Evolutionary conservation across 495 filamentous ascomycete genomes (phyloP), one percentile per base, ranked within the genome.

Genomic region (Aspergillus baeticus): DNA sequence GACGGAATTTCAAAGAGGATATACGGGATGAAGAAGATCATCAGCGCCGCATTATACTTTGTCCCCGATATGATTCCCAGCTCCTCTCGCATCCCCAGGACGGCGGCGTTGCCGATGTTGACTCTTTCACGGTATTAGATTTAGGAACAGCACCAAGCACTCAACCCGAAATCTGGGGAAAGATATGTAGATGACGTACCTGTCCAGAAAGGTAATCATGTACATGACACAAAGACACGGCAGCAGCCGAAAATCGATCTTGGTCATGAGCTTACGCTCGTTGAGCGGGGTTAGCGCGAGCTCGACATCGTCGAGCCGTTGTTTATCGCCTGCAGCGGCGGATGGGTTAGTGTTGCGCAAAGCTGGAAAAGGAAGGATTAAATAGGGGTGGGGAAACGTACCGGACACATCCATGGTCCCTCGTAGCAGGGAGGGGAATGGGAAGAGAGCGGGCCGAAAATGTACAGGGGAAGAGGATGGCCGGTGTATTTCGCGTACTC

Each of bases 201-300:
- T 78, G 69, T 93, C 90, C 26, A 94, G 67, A 67, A 92, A 94
- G 50, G 90, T 89, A 21, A 92, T 69, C 8, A 92, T 77, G 66
- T 93, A 94, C 63, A 94, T 72, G 41, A 91, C 71, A 62, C 83
- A 87, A 36, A 94, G 75, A 59, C 86, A 87, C 3, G 91, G 90
- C 31, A 96, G 76, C 18, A 96, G 77, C 60, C 83, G 83, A 45
- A 83, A 64, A 67, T 96, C 91, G 61, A 93, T 88, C 63, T 84
- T 85, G 44, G 72, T 65, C 65, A 87, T 77, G 21, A 95, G 73
- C 58, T 74, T 80, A 45, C 77, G 73, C 74, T 91, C 87, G 13
- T 85, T 85, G 35, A 86, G 20, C 0, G 50, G 13, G 15, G 11
- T 20, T 13, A 42, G 37, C 36, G 22, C 6, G 5, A 14, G 20